These are phyloP conservation scores for Exophiala dermatitidis DNA, from an alignment of 2,329 filamentous ascomycete genomes.

Conservation along the genomic window DNA sequence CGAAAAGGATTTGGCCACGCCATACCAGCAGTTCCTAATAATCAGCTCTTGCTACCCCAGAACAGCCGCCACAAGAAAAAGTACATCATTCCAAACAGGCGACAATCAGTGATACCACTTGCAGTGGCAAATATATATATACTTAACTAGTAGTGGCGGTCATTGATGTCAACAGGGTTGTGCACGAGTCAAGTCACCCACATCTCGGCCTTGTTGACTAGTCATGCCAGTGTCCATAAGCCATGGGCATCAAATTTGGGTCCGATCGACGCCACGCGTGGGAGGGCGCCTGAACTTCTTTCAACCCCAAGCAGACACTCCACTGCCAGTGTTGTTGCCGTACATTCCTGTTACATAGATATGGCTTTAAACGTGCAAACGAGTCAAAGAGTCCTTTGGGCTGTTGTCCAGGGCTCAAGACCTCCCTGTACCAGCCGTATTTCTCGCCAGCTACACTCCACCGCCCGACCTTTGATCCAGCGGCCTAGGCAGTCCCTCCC, in stretches of 20 bases:
- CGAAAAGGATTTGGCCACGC: constrained; percentile 30
- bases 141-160: too few relatives aligned
- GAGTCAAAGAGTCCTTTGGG: not conserved
- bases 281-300: not conserved
- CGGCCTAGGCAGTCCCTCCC: not conserved
- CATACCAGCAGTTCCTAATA: constrained; percentile 15
- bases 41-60: too few relatives aligned
- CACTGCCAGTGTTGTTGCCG: not conserved
- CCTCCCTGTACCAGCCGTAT: not conserved
- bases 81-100: not conserved
- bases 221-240: constrained; percentile 2
- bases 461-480: not conserved
- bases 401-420: not conserved
- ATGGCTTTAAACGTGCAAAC: constrained; percentile 3
- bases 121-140: too few relatives aligned
- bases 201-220: constrained; percentile 1
- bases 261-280: not conserved
- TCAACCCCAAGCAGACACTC: not conserved
- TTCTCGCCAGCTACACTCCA: constrained; percentile 2
- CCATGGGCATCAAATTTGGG: not conserved
- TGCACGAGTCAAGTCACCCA: constrained; percentile 4
- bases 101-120: too few relatives aligned
- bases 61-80: not conserved
- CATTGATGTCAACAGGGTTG: constrained; percentile 10
- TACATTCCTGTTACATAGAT: not conserved